phyloP scores from a whole-genome alignment of 257 asterid genomes.

The Thymus mandschuricus region DNA sequence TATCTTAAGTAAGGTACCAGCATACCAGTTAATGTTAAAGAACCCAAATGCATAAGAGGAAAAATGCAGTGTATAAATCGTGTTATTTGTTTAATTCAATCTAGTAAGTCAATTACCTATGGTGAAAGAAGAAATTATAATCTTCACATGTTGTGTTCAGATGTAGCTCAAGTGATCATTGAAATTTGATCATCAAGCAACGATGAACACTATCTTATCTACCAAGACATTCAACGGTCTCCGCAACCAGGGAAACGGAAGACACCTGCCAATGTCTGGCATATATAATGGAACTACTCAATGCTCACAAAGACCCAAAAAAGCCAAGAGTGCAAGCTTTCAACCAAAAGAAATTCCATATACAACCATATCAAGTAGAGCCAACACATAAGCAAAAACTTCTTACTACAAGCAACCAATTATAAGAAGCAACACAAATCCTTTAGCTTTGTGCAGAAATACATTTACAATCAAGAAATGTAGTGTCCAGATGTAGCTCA shows the following conservation, averaged over 20 bases:
- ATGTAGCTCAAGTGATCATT: conserved; percentile 42
- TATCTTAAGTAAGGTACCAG: no score
- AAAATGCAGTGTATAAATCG: not conserved
- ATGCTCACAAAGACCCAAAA: not conserved
- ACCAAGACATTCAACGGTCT: conserved; percentile 49
- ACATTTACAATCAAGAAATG: not conserved
- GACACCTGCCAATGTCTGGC: conserved; percentile 48
- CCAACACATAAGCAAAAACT: no score
- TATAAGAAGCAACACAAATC: not conserved
- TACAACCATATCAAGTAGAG: no score
- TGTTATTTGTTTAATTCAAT: not conserved
- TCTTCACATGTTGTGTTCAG: conserved; percentile 32
- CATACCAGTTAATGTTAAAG: not conserved
- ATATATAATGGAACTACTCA: not conserved
- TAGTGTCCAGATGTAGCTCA: conserved; percentile 57
- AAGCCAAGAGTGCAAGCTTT: not conserved
- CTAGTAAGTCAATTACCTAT: not conserved
- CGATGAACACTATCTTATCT: conserved; percentile 34
- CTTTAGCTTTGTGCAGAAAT: not conserved
- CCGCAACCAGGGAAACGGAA: conserved; percentile 33
- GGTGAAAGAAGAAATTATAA: not conserved
- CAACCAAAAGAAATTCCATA: not conserved
- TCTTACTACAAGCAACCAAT: not conserved
- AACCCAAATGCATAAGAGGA: not conserved
- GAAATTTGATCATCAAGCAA: conserved; percentile 34